Percentiles rank a stretch among this genome's conserved stretches.
phyloP scores from a whole-genome alignment of 1,139 yeast genomes.

The Tardiomyces digboiensis region DNA sequence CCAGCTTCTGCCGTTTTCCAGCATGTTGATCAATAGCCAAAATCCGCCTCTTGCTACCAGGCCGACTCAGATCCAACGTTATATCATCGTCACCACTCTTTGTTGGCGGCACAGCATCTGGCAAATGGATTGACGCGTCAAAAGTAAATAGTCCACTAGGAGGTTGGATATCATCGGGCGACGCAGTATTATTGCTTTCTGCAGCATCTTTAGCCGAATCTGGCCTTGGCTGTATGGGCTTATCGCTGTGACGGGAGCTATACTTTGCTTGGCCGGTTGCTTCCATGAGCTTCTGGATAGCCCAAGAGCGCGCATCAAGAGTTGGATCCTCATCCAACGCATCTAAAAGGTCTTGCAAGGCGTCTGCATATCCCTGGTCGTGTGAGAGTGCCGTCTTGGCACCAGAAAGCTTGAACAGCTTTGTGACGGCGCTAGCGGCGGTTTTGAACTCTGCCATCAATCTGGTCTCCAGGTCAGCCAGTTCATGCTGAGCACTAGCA shows the following conservation, averaged over 20 bases:
- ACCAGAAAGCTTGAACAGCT: constrained; percentile 21
- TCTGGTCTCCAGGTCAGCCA: constrained; percentile 5
- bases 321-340: constrained; percentile 1
- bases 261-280: neutral
- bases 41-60: neutral
- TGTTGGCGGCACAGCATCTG: neutral
- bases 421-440: constrained; percentile 23
- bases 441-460: constrained; percentile 17
- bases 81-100: neutral
- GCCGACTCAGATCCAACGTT: neutral
- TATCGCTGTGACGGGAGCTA: neutral
- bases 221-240: neutral
- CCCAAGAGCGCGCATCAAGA: constrained; percentile 5
- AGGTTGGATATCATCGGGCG: neutral
- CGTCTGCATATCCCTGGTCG: constrained; percentile 20
- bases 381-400: constrained; percentile 15
- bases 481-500: constrained; percentile 7
- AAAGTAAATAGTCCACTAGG: neutral
- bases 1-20: neutral
- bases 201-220: neutral
- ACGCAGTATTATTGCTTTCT: no score
- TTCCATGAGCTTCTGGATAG: constrained; percentile 3
- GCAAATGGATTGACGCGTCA: neutral
- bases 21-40: neutral
- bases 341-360: constrained; percentile 11